Conservation (phyloP, 2,329 filamentous ascomycete species). For the Talaromyces islandicus region DNA sequence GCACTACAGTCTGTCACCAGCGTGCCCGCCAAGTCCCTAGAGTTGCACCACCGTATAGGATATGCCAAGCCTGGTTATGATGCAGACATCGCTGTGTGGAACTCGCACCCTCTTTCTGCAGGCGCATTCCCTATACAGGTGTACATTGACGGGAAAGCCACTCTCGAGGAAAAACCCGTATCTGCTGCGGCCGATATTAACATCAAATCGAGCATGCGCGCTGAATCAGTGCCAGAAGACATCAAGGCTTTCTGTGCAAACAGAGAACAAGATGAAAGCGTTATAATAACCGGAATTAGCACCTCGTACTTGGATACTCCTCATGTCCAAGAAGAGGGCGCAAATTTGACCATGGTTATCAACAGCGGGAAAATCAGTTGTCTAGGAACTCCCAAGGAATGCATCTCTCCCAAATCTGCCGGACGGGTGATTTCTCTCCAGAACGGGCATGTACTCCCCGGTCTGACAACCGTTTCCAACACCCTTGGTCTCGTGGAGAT, state of each 20-base stretch:
- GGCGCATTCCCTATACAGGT: slow-evolving; percentile 57
- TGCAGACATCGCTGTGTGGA: slow-evolving; percentile 58
- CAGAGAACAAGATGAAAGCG: slow-evolving; percentile 19
- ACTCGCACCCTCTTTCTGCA: slow-evolving; percentile 56
- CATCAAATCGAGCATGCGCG: slow-evolving; percentile 19
- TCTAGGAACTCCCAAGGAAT: slow-evolving; percentile 46
- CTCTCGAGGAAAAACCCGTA: slow-evolving; percentile 20
- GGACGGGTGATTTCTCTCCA: slow-evolving; percentile 43
- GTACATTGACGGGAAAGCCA: slow-evolving; percentile 56
- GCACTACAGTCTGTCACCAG: slow-evolving; percentile 55
- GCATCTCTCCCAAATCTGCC: slow-evolving; percentile 35
- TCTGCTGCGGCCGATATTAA: neutral
- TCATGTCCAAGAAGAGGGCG: neutral
- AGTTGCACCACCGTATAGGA: slow-evolving; percentile 53
- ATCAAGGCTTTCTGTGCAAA: slow-evolving; percentile 14
- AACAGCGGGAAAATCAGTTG: slow-evolving; percentile 51
- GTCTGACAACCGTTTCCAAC: slow-evolving; percentile 57
- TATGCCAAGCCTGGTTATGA: slow-evolving; percentile 59
- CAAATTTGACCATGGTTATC: slow-evolving; percentile 45
- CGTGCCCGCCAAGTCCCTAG: slow-evolving; percentile 53
- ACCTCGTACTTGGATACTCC: slow-evolving; percentile 27
- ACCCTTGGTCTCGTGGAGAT: slow-evolving; percentile 60
- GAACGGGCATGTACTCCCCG: slow-evolving; percentile 56
- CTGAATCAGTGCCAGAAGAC: slow-evolving; percentile 14
- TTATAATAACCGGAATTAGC: slow-evolving; percentile 20